Conservation (phyloP, 73 alveolate genomes). For the Tetrahymena thermophila region DNA sequence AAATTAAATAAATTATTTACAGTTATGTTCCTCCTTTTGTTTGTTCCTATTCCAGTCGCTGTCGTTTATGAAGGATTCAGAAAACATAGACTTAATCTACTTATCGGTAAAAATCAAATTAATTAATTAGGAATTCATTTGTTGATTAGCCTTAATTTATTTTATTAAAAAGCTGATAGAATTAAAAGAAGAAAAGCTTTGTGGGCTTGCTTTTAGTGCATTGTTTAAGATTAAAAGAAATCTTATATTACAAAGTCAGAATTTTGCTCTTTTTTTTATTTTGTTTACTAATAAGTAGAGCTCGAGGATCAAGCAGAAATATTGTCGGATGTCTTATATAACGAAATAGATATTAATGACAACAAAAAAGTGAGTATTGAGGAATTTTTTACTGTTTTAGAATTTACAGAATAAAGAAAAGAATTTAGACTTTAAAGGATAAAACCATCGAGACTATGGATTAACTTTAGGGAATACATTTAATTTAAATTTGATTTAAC, state of each 20-base stretch:
- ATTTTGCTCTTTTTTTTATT: not conserved
- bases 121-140: too few species aligned
- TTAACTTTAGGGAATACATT: not conserved
- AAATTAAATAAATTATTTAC: not conserved
- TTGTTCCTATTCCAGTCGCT: constrained; percentile 33
- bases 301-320: not conserved
- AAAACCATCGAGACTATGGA: not conserved
- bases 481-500: not conserved
- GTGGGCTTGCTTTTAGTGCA: constrained; percentile 31
- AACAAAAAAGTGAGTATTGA: not conserved
- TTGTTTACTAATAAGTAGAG: not conserved
- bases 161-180: not conserved
- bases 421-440: not conserved
- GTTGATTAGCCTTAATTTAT: too few species aligned
- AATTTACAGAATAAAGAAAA: not conserved
- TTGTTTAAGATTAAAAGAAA: not conserved
- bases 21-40: constrained; percentile 18
- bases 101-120: not conserved
- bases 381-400: not conserved
- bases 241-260: not conserved
- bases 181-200: constrained; percentile 27
- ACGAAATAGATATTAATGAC: not conserved
- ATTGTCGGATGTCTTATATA: not conserved
- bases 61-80: constrained; percentile 44
- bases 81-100: constrained; percentile 15